These are phyloP conservation scores for Ustilago esculenta DNA, from an alignment of 1,284 basidiomycete genomes.

Conservation along the genomic window DNA sequence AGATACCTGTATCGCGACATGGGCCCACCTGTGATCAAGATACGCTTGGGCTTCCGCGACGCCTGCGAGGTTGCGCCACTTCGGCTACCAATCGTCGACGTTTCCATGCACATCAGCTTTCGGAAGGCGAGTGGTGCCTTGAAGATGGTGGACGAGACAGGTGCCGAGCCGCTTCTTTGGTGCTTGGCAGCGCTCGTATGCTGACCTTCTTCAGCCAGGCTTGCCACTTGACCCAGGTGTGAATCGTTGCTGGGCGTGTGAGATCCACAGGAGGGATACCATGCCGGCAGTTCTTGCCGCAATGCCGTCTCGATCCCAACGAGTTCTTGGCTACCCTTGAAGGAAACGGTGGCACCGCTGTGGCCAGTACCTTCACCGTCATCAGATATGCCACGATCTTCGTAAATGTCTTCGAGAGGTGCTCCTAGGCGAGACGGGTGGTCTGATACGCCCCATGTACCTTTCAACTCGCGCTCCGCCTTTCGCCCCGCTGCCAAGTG, in stretches of 20 bases:
- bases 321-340: conserved; percentile 21
- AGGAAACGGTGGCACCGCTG: conserved; percentile 15
- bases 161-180: conserved; percentile 3
- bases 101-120: conserved; percentile 12
- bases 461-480: not conserved
- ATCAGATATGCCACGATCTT: conserved; percentile 19
- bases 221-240: conserved; percentile 8
- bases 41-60: conserved; percentile 15
- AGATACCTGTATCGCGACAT: conserved; percentile 46
- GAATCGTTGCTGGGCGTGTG: not conserved
- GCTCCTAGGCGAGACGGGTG: conserved; percentile 5
- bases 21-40: conserved; percentile 25
- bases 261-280: conserved; percentile 2
- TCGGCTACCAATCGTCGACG: conserved; percentile 7
- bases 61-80: not conserved
- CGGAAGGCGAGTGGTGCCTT: conserved; percentile 12
- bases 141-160: conserved; percentile 4
- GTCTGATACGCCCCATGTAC: not conserved
- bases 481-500: too few relatives aligned
- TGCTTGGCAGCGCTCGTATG: not conserved
- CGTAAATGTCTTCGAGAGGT: conserved; percentile 28
- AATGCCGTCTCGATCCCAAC: conserved; percentile 24
- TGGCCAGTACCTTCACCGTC: conserved; percentile 10
- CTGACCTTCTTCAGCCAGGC: conserved; percentile 9
- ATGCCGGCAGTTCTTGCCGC: conserved; percentile 11